phyloP scores from a whole-genome alignment of 345 rosid genomes.

The Salix viminalis region DNA sequence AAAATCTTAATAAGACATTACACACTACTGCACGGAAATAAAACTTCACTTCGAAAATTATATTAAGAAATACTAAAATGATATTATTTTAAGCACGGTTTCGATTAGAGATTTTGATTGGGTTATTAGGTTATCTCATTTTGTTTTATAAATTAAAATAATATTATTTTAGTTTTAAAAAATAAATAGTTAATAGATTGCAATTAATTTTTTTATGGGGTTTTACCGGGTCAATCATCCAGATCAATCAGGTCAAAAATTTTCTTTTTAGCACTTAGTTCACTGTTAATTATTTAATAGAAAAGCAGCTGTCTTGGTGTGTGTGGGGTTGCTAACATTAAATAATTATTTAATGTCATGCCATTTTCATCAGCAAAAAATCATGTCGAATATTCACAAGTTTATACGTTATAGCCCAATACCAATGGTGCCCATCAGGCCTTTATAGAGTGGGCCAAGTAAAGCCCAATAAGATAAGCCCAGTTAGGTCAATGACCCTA shows the following conservation, averaged over 20 bases:
- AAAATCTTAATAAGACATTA: too few species aligned
- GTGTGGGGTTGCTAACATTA: too few species aligned
- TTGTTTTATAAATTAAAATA: too few species aligned
- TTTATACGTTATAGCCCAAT: neutral
- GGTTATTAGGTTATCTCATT: too few species aligned
- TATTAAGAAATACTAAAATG: neutral
- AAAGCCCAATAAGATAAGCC: neutral
- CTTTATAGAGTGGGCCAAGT: neutral
- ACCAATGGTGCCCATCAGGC: neutral
- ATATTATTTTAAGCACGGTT: too few species aligned
- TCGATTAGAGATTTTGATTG: too few species aligned
- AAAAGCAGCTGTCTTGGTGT: too few species aligned
- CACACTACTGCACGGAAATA: neutral
- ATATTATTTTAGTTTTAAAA: too few species aligned
- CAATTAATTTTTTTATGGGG: too few species aligned
- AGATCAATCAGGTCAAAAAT: too few species aligned
- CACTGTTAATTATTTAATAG: neutral
- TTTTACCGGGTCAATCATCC: too few species aligned
- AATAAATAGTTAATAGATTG: too few species aligned
- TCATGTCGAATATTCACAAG: neutral
- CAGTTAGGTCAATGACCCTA: neutral
- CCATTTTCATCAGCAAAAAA: neutral
- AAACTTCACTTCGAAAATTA: neutral
- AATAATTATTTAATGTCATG: neutral
- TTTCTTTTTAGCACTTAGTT: neutral